Evolutionary conservation across 192 early-diverging fungal genomes (phyloP), one percentile per base, ranked within the genome.

Genomic region (Podila clonocystis): DNA sequence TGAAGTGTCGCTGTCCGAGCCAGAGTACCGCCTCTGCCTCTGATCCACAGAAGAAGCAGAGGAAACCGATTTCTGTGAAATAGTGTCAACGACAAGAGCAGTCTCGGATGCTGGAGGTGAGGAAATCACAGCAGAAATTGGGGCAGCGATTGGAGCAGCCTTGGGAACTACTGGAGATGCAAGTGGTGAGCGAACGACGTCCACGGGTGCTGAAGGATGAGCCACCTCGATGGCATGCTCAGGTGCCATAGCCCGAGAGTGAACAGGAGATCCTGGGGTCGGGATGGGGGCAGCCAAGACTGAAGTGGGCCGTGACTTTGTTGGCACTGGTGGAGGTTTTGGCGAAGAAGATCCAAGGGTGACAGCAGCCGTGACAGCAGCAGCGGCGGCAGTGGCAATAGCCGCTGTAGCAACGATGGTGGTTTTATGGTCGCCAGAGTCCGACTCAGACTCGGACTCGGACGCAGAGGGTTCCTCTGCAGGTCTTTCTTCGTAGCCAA

Each of bases 1-100:
- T 17, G 77, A 80, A 4, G 77, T 80, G n/a, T 80, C 77, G 30
- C 77, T 80, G 19, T 65, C 70, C 8, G 70, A 79, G 29, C 70
- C 75, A 68, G 66, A 73, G 49, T 70, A 76, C 20, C 67, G 62
- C 52, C 68, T 80, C 12, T 68, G 65, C 7, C 77, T 61, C 12
- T 67, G 58, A 6, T 80, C 70, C 2, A 63, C 26, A 20, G 77
- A 80, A 0, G 77, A 73, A 2, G 70, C 61, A n/a, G 77, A 73
- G 2, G 77, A 80, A 1, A 31, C 61, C 0, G 77, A 80, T 62
- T 79, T 79, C 67, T 79, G 76, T 66, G 76, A 79, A 22, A 73
- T 38, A 6, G 77, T 80, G 50, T 80, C 77, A 33, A 80, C 71
- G 0, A 28, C 31, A 24, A 80, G 58, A 5, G 77, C 50, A 5